Base-by-base conservation (phyloP, 345 rosid genomes). In the Arabidopsis thaliana region DNA sequence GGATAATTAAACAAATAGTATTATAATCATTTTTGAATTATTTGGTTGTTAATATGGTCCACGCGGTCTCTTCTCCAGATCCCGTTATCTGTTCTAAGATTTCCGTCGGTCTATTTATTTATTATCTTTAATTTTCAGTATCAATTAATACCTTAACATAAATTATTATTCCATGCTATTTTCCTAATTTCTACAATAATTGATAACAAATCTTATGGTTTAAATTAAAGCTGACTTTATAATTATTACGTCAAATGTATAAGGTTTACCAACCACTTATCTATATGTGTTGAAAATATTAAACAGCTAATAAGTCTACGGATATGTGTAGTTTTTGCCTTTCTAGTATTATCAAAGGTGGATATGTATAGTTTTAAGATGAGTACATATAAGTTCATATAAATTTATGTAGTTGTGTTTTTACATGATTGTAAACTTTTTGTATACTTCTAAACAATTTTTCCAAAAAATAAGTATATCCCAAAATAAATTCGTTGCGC, bases 11-110 rank as follows among this genome's bases (percentile, higher is more conserved):
- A 70, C 67, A 46, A 71, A 46, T 63, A 56, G 3, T 64, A 65
- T 10, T 71, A 46, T 64, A 78, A 71, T 72, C 45, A 78, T 48
- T 71, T 65, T 58, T 78, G 63, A 58, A 71, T 78, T 65, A 71
- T 57, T 65, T 58, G 72, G 60, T 46, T 63, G 61, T 50, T 78
- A 65, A 40, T 48, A 71, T 65, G 81, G 81, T 78, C 81, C 81
- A 72, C 73, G 41, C 57, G 57, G 77, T 71, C 77, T 65, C 67
- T 71, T 71, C 75, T 6, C 65, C 71, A 63, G 59, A 77, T 77
- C 60, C 67, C 23, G 58, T 63, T 76, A 55, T 69, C 59, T 69
- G 44, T 70, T 10, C 48, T 12, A 36, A 77, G 70, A 63, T 70
- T 65, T 71, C 36, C 73, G 73, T 72, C 62, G 67, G 72, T 65